Evolutionary conservation across 2,329 filamentous ascomycete species (phyloP).

Genomic region (Cercospora nicotianae): DNA sequence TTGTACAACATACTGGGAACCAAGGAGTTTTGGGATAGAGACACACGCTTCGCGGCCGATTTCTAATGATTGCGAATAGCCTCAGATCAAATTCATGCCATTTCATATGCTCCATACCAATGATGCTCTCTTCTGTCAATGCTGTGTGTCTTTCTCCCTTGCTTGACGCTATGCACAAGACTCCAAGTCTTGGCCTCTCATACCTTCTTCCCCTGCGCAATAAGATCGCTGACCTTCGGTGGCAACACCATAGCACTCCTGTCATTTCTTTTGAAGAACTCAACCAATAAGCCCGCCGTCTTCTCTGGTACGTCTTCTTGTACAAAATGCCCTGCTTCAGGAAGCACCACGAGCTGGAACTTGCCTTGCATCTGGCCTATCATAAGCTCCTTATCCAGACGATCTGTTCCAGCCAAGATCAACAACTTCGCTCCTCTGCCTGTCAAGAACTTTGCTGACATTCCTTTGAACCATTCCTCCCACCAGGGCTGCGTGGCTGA

Average conservation of each 20-base stretch:
- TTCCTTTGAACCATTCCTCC: conserved; percentile 87
- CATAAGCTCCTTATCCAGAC: conserved; percentile 85
- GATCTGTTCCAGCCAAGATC: conserved; percentile 83
- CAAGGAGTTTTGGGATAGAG: background rate
- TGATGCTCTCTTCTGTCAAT: background rate
- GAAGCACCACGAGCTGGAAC: conserved; percentile 92
- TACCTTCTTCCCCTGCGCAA: conserved; percentile 53
- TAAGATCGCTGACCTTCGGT: conserved; percentile 70
- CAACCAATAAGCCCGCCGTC: conserved; percentile 78
- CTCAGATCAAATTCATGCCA: background rate
- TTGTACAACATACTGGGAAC: background rate
- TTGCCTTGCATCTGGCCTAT: conserved; percentile 99
- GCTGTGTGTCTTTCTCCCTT: background rate
- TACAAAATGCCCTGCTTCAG: conserved; percentile 93
- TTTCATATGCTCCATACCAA: background rate
- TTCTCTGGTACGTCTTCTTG: conserved; percentile 94
- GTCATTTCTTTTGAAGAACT: conserved; percentile 92
- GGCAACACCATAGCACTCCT: conserved; percentile 80
- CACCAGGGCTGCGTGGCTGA: conserved; percentile 83
- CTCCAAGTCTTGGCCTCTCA: conserved; percentile 32
- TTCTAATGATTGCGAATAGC: background rate
- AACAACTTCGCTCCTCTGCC: conserved; percentile 81
- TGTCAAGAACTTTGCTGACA: conserved; percentile 83
- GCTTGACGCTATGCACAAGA: background rate
- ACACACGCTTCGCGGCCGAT: background rate